Conservation (phyloP, 2,329 filamentous ascomycete species). For the Penicillium griseofulvum region DNA sequence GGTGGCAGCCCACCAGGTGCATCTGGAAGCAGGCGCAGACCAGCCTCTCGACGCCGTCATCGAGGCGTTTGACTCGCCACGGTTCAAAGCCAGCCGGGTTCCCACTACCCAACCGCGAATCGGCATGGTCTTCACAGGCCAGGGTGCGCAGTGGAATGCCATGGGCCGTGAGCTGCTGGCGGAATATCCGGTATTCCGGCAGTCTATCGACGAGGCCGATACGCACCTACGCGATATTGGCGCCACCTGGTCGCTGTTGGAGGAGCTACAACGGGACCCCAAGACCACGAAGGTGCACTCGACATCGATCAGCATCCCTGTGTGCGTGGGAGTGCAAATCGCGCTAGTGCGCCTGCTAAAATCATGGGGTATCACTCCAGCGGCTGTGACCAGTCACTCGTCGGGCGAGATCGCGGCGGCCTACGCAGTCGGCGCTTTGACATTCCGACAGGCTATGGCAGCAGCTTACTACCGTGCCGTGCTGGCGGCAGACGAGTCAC, state of each 20-base stretch:
- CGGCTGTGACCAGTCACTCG: slow-evolving; percentile 48
- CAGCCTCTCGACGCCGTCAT: not conserved
- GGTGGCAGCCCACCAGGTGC: not conserved
- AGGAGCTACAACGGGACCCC: not conserved
- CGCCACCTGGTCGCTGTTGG: not conserved
- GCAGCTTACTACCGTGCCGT: slow-evolving; percentile 36
- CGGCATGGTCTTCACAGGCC: slow-evolving; percentile 32
- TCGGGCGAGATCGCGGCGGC: slow-evolving; percentile 52
- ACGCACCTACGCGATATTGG: not conserved
- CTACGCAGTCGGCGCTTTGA: slow-evolving; percentile 42
- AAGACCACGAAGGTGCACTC: not conserved
- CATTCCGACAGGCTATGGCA: slow-evolving; percentile 34
- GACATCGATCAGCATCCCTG: slow-evolving; percentile 1
- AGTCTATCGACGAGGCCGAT: slow-evolving; percentile 9
- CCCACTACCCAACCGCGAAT: not conserved
- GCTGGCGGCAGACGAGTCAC: not conserved
- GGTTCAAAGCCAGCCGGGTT: not conserved
- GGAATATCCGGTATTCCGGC: slow-evolving; percentile 5
- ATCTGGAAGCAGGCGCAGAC: no score
- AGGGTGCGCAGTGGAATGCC: slow-evolving; percentile 31
- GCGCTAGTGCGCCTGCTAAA: slow-evolving; percentile 46
- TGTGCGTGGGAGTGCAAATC: slow-evolving; percentile 49
- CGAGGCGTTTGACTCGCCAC: not conserved
- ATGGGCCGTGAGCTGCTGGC: slow-evolving; percentile 28
- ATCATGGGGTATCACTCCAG: slow-evolving; percentile 45